A percentile compares a stretch with the other conserved stretches of the same genome.
These are phyloP conservation scores for Setaria viridis DNA, from an alignment of 202 grass and related monocot genomes.

Conservation along the genomic window DNA sequence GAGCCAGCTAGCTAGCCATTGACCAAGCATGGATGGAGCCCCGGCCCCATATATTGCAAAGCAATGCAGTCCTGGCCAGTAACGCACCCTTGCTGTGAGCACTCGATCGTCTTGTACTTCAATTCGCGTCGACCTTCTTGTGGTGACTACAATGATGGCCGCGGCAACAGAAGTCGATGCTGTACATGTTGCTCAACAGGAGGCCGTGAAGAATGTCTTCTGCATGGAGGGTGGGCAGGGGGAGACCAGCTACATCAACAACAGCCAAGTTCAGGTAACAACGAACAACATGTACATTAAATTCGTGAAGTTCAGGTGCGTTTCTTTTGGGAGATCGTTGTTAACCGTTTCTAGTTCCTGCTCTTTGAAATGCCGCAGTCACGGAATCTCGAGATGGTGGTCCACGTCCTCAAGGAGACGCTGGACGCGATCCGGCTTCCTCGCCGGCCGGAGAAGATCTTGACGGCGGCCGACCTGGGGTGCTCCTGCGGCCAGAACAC, in stretches of 20 bases:
- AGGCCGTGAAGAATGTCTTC: background rate
- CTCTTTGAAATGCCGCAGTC: too few species aligned
- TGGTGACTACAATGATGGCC: background rate
- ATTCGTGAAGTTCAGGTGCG: too few species aligned
- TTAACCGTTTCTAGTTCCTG: too few species aligned
- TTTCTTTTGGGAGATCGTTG: too few species aligned
- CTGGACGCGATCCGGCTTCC: background rate
- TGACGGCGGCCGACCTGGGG: conserved; percentile 4
- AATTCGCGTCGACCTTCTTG: too few species aligned
- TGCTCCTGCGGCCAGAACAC: conserved; percentile 25
- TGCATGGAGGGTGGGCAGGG: conserved; percentile 9
- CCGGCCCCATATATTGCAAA: too few species aligned
- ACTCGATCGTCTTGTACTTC: too few species aligned
- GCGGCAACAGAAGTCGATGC: background rate
- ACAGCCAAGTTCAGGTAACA: conserved; percentile 20
- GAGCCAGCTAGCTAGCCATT: too few species aligned
- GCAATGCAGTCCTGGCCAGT: too few species aligned
- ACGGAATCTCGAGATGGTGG: background rate
- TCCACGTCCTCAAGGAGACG: background rate
- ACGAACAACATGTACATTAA: too few species aligned
- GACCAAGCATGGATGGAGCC: too few species aligned
- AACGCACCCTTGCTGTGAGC: too few species aligned
- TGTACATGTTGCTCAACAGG: background rate
- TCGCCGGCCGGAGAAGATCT: background rate
- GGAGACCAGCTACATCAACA: background rate